Base-by-base conservation (phyloP, 2,329 filamentous ascomycete species). In the Trichoderma atroviride region DNA sequence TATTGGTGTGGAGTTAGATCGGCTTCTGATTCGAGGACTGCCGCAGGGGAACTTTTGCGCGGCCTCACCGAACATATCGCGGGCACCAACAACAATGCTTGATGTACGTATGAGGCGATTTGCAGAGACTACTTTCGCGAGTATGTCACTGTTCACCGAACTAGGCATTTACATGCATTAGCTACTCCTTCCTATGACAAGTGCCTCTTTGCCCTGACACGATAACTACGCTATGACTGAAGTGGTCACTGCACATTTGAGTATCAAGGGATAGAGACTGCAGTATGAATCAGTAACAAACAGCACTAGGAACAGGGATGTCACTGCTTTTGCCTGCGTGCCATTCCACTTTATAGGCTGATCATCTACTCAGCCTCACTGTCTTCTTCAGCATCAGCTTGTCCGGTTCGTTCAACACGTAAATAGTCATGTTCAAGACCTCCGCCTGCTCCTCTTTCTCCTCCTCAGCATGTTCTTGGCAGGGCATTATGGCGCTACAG, bases 131-230 rank as follows among this genome's bases (percentile, higher is more conserved):
- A 55, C 29, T 16, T 27, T 13, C 14, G 24, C 11, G 19, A 43
- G 53, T 11, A 66, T 66, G 53, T 58, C 63, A 66, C 53, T 66
- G 11, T 40, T 56, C 62, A 43, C 52, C 62, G 62, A 65, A 65
- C 33, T 43, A 62, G 62, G 47, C 47, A 24, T 50, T 50, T 24
- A 22, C 47, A 50, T 50, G 47, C 47, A 50, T 55, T 55, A 55
- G 52, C 7, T 55, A 27, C 52, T 7, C 27, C 52, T 29, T 29
- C 27, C 19, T 55, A 27, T 55, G 24, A 55, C 52, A 55, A 27
- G 52, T 55, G 24, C 27, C 22, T 55, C 7, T 50, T 10, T 14
- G 10, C 47, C 47, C 4, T 50, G 22, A 24, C 22, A 50, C n/a
- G 40, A 43, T 19, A 43, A 43, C 40, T n/a, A n/a, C 40, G n/a